Evolutionary conservation across 2,329 filamentous ascomycete genomes (phyloP).

Genomic region (Calonectria multiphialidica): DNA sequence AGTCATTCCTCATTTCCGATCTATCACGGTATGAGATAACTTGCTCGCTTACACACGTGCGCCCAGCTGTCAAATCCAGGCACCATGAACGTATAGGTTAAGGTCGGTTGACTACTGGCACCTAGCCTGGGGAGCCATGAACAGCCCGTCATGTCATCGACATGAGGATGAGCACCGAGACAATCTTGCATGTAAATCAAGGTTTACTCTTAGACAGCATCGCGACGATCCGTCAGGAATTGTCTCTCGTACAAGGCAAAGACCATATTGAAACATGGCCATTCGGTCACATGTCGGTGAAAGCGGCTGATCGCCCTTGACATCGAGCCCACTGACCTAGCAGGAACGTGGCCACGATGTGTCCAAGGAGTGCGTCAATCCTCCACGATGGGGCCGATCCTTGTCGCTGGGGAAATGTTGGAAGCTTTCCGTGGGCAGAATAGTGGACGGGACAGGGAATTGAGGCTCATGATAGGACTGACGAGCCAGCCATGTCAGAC

Average conservation of each 20-base stretch:
- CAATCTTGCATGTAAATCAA: neutral
- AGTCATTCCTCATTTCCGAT: slow-evolving; percentile 22
- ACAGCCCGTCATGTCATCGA: neutral
- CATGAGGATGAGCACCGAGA: slow-evolving; percentile 7
- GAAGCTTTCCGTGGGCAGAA: neutral
- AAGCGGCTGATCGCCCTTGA: slow-evolving; percentile 5
- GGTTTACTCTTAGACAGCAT: neutral
- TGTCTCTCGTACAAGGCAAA: neutral
- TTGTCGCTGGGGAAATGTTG: neutral
- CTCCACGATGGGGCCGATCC: slow-evolving; percentile 4
- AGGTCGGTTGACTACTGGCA: slow-evolving; percentile 10
- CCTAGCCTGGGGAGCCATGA: neutral
- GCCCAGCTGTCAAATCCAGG: neutral
- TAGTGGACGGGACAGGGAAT: neutral
- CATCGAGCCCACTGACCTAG: neutral
- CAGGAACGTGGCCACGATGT: slow-evolving; percentile 15
- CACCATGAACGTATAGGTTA: neutral
- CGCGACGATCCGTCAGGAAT: neutral
- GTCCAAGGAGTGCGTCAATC: neutral
- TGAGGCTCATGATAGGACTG: neutral
- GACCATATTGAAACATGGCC: slow-evolving; percentile 4
- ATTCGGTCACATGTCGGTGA: slow-evolving; percentile 9
- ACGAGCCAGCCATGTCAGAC: neutral
- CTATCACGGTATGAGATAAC: neutral
- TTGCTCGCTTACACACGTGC: neutral